Evolutionary conservation across 805 yeast species (phyloP).

Genomic region (Candida patagonica): DNA sequence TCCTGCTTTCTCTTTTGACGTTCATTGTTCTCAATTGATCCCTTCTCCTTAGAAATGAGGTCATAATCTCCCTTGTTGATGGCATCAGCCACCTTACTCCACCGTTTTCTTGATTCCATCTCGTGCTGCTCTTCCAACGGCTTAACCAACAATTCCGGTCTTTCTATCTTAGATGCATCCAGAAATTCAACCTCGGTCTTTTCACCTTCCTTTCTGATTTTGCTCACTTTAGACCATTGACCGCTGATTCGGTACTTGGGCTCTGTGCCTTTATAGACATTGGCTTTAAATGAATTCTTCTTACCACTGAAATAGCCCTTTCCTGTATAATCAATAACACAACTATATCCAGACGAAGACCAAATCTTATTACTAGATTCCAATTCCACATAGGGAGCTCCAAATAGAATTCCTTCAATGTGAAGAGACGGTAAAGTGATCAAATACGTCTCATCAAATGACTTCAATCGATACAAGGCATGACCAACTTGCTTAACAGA

Average conservation of each 20-base stretch:
- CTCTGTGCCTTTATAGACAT: conserved; percentile 42
- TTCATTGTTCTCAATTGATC: conserved; percentile 73
- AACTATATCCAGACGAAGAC: conserved; percentile 65
- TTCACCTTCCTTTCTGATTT: conserved; percentile 49
- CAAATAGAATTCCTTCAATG: conserved; percentile 85
- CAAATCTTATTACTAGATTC: conserved; percentile 84
- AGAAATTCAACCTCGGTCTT: conserved; percentile 27
- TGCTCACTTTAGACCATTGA: conserved; percentile 82
- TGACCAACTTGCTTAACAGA: conserved; percentile 91
- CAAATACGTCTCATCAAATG: conserved; percentile 54
- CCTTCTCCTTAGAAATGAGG: conserved; percentile 63
- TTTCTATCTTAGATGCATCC: conserved; percentile 30
- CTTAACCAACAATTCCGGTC: conserved; percentile 60
- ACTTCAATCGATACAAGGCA: conserved; percentile 47
- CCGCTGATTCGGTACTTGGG: conserved; percentile 67
- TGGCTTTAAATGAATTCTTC: conserved; percentile 85
- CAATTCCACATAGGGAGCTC: conserved; percentile 89
- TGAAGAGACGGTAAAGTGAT: conserved; percentile 92
- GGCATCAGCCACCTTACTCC: conserved; percentile 86
- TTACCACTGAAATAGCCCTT: conserved; percentile 94
- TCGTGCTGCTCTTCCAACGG: conserved; percentile 73
- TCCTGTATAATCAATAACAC: conserved; percentile 74
- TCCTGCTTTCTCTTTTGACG: conserved; percentile 74
- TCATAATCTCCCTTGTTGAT: conserved; percentile 68
- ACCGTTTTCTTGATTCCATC: conserved; percentile 80